Evolutionary conservation across 495 filamentous ascomycete species (phyloP).

Genomic region (Neurospora pannonica): DNA sequence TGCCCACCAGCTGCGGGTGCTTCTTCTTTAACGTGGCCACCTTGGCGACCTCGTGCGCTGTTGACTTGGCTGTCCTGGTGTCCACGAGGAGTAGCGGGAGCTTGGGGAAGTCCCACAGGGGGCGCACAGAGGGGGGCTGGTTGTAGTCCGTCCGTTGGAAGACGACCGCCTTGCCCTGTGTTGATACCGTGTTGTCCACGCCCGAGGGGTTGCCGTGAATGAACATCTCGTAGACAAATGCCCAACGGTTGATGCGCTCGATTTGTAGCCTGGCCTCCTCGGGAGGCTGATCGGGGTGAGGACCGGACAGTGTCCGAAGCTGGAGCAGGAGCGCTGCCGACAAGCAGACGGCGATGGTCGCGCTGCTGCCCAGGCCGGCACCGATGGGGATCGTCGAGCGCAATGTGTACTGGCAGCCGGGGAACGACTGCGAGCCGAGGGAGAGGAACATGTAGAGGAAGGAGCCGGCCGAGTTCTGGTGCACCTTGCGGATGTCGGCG

Average conservation of each 20-base stretch:
- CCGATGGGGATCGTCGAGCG: slow-evolving; percentile 91
- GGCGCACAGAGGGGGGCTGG: slow-evolving; percentile 66
- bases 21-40: slow-evolving; percentile 59
- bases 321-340: slow-evolving; percentile 78
- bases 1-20: slow-evolving; percentile 63
- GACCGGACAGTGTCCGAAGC: slow-evolving; percentile 75
- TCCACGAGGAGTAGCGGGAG: slow-evolving; percentile 83
- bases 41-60: slow-evolving; percentile 74
- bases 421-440: slow-evolving; percentile 65
- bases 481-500: slow-evolving; percentile 62
- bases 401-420: slow-evolving; percentile 78
- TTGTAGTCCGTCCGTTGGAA: slow-evolving; percentile 73
- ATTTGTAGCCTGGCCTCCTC: slow-evolving; percentile 75
- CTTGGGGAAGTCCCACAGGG: slow-evolving; percentile 77
- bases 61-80: slow-evolving; percentile 75
- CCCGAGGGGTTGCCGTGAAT: slow-evolving; percentile 95
- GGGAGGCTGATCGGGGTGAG: slow-evolving; percentile 77
- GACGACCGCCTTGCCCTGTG: slow-evolving; percentile 83
- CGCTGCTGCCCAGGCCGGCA: slow-evolving; percentile 86
- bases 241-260: slow-evolving; percentile 94
- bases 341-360: slow-evolving; percentile 85
- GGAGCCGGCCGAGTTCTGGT: slow-evolving; percentile 64
- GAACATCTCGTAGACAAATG: slow-evolving; percentile 91
- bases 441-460: slow-evolving; percentile 94
- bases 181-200: slow-evolving; percentile 94